Evolutionary conservation across 306 rosid species (phyloP).

Genomic region (Vigna nakashimae): DNA sequence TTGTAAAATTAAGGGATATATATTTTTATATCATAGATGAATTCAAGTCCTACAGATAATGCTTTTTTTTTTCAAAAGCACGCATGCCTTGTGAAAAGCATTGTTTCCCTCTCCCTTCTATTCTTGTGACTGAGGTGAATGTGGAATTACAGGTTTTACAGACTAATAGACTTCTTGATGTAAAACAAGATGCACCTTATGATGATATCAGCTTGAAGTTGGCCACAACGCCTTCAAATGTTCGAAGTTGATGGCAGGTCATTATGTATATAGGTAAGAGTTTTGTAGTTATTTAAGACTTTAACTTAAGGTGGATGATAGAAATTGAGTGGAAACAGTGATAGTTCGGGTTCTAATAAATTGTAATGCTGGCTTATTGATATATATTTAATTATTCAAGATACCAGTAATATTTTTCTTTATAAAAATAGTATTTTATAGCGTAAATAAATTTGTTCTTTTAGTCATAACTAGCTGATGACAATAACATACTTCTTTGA

Average conservation of each 20-base stretch:
- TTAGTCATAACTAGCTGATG: not conserved
- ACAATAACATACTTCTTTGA: not conserved
- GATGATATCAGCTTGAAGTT: conserved; percentile 72
- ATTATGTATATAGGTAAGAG: conserved; percentile 53
- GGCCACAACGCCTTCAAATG: conserved; percentile 37
- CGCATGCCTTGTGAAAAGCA: not conserved
- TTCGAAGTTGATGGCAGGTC: conserved; percentile 50
- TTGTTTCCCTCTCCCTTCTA: not conserved
- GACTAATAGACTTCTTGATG: conserved; percentile 65
- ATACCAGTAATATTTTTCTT: too few relatives aligned
- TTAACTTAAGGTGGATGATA: not conserved
- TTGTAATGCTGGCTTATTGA: not conserved
- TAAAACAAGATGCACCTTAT: conserved; percentile 75
- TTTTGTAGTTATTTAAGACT: conserved; percentile 1
- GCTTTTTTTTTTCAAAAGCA: not conserved
- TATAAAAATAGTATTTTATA: too few relatives aligned
- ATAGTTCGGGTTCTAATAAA: not conserved
- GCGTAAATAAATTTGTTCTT: not conserved
- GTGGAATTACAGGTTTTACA: conserved; percentile 68
- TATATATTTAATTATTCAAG: too few relatives aligned
- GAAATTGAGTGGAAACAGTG: not conserved
- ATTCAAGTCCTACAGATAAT: not conserved
- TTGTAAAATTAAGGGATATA: not conserved
- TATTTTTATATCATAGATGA: not conserved
- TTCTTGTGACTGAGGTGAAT: conserved; percentile 33